phyloP scores from a whole-genome alignment of 2,329 filamentous ascomycete genomes.

The Talaromyces sp. region DNA sequence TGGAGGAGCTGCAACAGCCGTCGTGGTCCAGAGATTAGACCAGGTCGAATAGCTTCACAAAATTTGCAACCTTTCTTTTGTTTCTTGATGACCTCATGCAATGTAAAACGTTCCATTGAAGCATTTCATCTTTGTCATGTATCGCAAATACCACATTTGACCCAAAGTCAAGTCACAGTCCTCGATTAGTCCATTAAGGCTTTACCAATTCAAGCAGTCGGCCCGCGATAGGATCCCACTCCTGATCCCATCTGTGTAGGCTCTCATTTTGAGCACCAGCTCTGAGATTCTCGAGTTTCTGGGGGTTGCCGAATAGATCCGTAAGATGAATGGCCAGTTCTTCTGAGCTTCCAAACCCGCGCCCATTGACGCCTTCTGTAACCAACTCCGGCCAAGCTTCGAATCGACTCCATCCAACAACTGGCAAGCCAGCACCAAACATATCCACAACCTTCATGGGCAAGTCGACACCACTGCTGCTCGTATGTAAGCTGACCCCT shows the following conservation, averaged over 20 bases:
- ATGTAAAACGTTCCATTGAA: slow-evolving; percentile 2
- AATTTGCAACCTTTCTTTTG: neutral
- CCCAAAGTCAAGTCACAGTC: neutral
- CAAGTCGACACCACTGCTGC: slow-evolving; percentile 88
- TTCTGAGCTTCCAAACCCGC: slow-evolving; percentile 71
- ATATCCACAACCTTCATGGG: slow-evolving; percentile 99
- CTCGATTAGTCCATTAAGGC: neutral
- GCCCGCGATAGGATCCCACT: slow-evolving; percentile 84
- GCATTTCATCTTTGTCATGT: neutral
- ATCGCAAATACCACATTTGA: neutral
- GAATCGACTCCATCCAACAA: slow-evolving; percentile 80
- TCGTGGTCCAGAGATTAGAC: slow-evolving; percentile 83
- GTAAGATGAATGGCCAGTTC: slow-evolving; percentile 63
- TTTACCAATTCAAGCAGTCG: slow-evolving; percentile 58
- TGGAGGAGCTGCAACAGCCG: slow-evolving; percentile 83
- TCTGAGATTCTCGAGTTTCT: slow-evolving; percentile 60
- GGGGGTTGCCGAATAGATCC: slow-evolving; percentile 59
- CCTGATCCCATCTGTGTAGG: slow-evolving; percentile 77
- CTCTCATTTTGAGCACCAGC: slow-evolving; percentile 72
- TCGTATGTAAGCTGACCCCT: slow-evolving; percentile 87
- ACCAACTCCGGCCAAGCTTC: slow-evolving; percentile 91
- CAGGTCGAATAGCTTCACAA: slow-evolving; percentile 35
- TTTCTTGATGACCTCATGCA: neutral
- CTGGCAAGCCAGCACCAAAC: slow-evolving; percentile 91
- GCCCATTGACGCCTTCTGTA: slow-evolving; percentile 78